Conservation (phyloP, 371 early-diverging fungal genomes). For the Entomophthora muscae region DNA sequence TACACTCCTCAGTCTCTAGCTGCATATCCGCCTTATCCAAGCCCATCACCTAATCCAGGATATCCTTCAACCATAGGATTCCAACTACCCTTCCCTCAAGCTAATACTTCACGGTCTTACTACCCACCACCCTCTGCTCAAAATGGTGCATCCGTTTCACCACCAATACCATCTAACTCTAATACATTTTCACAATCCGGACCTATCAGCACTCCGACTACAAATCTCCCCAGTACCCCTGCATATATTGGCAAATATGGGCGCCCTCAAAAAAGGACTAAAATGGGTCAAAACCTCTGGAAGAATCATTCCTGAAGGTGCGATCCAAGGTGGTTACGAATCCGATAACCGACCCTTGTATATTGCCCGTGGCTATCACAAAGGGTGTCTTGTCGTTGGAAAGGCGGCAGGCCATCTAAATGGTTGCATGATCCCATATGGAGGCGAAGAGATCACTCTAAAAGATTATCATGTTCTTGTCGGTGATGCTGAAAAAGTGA, state of each 20-base stretch:
- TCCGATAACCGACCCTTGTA: constrained; percentile 7
- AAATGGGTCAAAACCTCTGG: constrained; percentile 3
- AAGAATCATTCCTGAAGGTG: constrained; percentile 2
- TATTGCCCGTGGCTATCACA: constrained; percentile 10
- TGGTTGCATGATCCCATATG: constrained; percentile 22
- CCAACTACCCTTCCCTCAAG: background rate
- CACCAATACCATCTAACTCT: background rate
- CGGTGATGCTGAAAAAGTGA: constrained; percentile 22
- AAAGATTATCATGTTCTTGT: constrained; percentile 25
- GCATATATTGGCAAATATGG: background rate
- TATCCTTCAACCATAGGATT: background rate
- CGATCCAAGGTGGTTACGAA: constrained; percentile 10
- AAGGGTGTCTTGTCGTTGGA: constrained; percentile 26
- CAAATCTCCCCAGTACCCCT: background rate
- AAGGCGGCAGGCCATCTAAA: constrained; percentile 20
- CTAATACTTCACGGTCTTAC: background rate
- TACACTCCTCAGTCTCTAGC: no score
- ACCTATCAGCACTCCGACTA: background rate
- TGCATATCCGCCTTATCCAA: background rate
- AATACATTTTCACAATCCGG: background rate
- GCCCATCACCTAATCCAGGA: background rate
- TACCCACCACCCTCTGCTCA: background rate
- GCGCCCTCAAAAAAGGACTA: background rate
- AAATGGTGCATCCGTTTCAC: background rate
- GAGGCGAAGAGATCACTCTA: constrained; percentile 17